Evolutionary conservation across 768 basidiomycete genomes (phyloP), one percentile per base, ranked within the genome.

Genomic region (Peribolospora baueri): DNA sequence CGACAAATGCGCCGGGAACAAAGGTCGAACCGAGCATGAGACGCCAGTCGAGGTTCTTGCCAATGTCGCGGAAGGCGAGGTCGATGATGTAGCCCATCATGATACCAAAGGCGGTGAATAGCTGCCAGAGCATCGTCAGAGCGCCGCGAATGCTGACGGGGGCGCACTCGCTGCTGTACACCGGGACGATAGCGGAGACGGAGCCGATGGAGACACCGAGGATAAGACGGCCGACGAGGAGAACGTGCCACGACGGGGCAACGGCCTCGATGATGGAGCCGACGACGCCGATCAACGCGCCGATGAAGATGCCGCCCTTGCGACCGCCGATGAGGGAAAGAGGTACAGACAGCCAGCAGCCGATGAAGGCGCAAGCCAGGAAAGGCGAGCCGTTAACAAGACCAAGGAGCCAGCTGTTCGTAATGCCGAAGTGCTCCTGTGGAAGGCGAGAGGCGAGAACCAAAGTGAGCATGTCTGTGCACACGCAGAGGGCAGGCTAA

Each of bases 51-150:
- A 25, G 25, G 25, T 48, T 69, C 63, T 53, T 69, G 68, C 7
- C 46, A 39, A 40, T 48, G 3, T 48, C 5, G 38, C 3, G 13
- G 8, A 54, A 9, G 25, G 48, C 41, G 4, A 54, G 9, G 48
- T 54, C 48, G 40, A 40, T 43, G 46, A 7, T 10, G 52, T 38
- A 46, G 2, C 53, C 53, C 5, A 54, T 10, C 41, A 54, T 66
- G 55, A 70, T 69, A 50, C 66, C 67, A 53, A 67, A 68, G 3
- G 67, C 66, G 9, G 66, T 67, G 68, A 69, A 71, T 1, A 71
- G 63, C 51, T 70, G 69, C 83, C 86, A 88, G 63, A 75, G 80
- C 86, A 88, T 91, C 57, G 86, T 84, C 43, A 90, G 75, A 2
- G 78, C 86, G 54, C 86, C 87, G 62, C 87, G 78, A 56, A 93